Base-by-base conservation (phyloP, 148 eudicot species). In the Chenopodium album region DNA sequence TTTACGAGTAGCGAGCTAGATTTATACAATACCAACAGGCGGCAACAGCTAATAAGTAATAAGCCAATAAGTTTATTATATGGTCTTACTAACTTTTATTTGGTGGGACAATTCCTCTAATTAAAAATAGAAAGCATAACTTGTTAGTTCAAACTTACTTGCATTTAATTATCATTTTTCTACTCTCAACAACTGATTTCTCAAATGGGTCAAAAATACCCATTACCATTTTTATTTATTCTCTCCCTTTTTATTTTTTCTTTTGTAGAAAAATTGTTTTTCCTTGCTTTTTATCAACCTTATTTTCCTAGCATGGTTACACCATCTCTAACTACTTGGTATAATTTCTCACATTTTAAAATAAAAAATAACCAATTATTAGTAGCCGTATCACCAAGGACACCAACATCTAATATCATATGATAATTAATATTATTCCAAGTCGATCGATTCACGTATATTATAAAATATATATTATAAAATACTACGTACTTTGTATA, bases 231-330 rank as follows among this genome's bases (percentile, higher is more conserved):
- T 14, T 12, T 19, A 1, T 2, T 22, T 54, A 3, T 0, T 19
- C 63, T 17, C 63, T 72, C 4, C 23, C 56, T 44, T 46, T 46
- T 0, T 44, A 22, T 10, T 11, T 23, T 72, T 46, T 41, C 23
- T 12, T 74, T 66, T 32, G 28, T 1, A 32, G n/a, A 26, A 72
- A 50, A 47, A 6, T 3, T 14, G 16, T 37, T 83, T 74, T 76
- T 69, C 75, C 75, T 10, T 52, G 54, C 68, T 41, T 32, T 75
- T 75, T 16, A 75, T 69, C 76, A 79, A 79, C 79, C 48, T 28
- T 66, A 80, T 46, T 80, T 89, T 89, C 92, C 75, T 80, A 78
- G 71, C 82, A 78, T 77, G 74, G 92, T 78, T 85, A 66, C 83
- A 88, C 92, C 81, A 71, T 85, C 72, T 70, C 88, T 76, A 86